Percentiles rank a stretch among this genome's conserved stretches.
phyloP scores from a whole-genome alignment of 495 filamentous ascomycete genomes.

The Penicilliopsis zonata region DNA sequence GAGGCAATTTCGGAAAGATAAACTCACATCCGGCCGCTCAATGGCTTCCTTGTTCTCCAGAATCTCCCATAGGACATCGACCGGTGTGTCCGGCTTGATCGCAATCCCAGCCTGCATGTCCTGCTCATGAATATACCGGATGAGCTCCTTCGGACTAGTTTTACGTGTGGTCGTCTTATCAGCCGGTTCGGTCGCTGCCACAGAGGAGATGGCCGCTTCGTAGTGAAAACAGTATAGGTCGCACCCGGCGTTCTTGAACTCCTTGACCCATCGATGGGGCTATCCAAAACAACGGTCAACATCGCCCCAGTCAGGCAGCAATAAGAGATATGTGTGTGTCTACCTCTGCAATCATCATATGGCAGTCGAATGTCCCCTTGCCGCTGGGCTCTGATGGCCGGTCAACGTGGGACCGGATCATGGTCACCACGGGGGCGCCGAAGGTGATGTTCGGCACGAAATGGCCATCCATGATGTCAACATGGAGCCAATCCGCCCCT shows the following conservation, averaged over 20 bases:
- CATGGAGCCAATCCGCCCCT: constrained; percentile 67
- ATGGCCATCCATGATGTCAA: constrained; percentile 95
- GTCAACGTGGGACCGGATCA: constrained; percentile 76
- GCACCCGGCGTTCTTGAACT: constrained; percentile 87
- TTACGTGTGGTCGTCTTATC: constrained; percentile 45
- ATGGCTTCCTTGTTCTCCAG: constrained; percentile 55
- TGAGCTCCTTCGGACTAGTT: constrained; percentile 74
- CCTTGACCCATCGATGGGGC: constrained; percentile 96
- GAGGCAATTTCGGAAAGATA: not conserved
- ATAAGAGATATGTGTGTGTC: no score
- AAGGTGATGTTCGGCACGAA: constrained; percentile 99
- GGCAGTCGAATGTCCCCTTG: constrained; percentile 93
- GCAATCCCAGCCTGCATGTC: constrained; percentile 90
- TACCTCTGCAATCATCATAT: constrained; percentile 99
- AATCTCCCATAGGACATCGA: constrained; percentile 84
- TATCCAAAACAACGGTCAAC: not conserved
- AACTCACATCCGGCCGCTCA: constrained; percentile 81
- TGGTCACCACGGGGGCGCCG: constrained; percentile 85
- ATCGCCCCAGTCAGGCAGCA: not conserved
- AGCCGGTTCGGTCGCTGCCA: constrained; percentile 69
- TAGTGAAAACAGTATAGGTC: constrained; percentile 99
- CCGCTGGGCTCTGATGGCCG: constrained; percentile 43
- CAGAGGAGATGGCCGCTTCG: constrained; percentile 80
- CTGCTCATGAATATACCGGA: constrained; percentile 76
- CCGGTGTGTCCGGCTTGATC: constrained; percentile 84